Evolutionary conservation across 208 protist genomes (phyloP).

Genomic region (Crithidia sp.): DNA sequence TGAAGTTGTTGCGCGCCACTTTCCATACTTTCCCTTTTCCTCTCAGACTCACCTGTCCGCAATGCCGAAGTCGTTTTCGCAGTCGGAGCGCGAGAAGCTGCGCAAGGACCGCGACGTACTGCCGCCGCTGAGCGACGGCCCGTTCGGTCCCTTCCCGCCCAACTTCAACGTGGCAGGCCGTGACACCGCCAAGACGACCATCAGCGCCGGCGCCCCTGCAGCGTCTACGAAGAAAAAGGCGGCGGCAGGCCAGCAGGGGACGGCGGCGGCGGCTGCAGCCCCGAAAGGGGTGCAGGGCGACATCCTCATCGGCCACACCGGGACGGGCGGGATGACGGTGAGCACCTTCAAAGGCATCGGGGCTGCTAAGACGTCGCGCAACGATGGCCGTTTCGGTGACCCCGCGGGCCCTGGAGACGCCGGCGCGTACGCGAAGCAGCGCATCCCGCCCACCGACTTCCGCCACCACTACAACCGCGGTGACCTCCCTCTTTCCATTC

Average conservation of each 20-base stretch:
- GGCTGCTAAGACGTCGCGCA: conserved; percentile 38
- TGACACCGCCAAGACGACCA: conserved; percentile 46
- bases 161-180: conserved; percentile 28
- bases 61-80: conserved; percentile 63
- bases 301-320: conserved; percentile 78
- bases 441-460: conserved; percentile 95
- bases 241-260: not conserved
- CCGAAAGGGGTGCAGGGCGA: conserved; percentile 14
- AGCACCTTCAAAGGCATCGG: conserved; percentile 81
- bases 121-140: conserved; percentile 81
- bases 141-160: conserved; percentile 84
- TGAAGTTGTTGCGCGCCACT: no score
- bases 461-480: conserved; percentile 98
- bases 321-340: conserved; percentile 80
- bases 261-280: conserved; percentile 3
- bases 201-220: conserved; percentile 22
- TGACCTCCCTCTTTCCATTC: conserved; percentile 97
- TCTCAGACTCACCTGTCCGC: not conserved
- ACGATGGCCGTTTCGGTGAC: conserved; percentile 80
- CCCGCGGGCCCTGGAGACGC: conserved; percentile 72
- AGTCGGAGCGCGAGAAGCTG: conserved; percentile 60
- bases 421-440: conserved; percentile 71
- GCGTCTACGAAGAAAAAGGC: conserved; percentile 33
- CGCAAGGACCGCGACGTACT: conserved; percentile 70
- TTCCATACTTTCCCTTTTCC: not conserved